Evolutionary conservation across 1,284 basidiomycete species (phyloP).

Genomic region (Boletus sp.): DNA sequence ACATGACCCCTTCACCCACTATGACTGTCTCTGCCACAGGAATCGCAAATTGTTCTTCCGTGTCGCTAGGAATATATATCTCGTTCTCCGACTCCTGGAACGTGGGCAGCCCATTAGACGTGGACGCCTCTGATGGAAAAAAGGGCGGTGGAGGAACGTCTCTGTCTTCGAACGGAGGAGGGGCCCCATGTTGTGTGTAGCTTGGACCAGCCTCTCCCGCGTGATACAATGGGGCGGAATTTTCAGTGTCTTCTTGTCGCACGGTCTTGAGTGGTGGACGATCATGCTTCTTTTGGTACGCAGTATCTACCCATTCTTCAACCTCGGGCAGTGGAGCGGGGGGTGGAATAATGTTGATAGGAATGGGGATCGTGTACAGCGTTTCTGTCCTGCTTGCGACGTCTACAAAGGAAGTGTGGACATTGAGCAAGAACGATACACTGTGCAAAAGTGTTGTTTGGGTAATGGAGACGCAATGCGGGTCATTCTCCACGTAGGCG

Average conservation of each 20-base stretch:
- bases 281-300: conserved; percentile 82
- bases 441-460: conserved; percentile 70
- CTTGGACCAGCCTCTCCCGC: conserved; percentile 71
- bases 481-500: conserved; percentile 48
- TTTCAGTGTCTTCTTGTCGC: conserved; percentile 60
- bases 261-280: conserved; percentile 67
- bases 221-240: conserved; percentile 57
- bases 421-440: conserved; percentile 61
- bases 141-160: conserved; percentile 74
- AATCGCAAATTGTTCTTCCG: conserved; percentile 38
- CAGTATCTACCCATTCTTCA: conserved; percentile 61
- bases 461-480: conserved; percentile 68
- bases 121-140: conserved; percentile 58
- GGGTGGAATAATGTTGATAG: conserved; percentile 65
- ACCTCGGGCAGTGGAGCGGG: conserved; percentile 72
- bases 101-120: conserved; percentile 59
- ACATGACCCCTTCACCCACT: conserved; percentile 65
- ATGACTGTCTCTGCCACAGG: conserved; percentile 39
- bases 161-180: conserved; percentile 78
- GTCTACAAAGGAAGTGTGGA: conserved; percentile 69
- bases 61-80: conserved; percentile 55
- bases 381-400: conserved; percentile 61
- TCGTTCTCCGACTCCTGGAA: conserved; percentile 74
- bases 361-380: conserved; percentile 56
- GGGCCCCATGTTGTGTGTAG: conserved; percentile 53